Base-by-base conservation (phyloP, 208 protist species). In the Strigomonas oncopelti region DNA sequence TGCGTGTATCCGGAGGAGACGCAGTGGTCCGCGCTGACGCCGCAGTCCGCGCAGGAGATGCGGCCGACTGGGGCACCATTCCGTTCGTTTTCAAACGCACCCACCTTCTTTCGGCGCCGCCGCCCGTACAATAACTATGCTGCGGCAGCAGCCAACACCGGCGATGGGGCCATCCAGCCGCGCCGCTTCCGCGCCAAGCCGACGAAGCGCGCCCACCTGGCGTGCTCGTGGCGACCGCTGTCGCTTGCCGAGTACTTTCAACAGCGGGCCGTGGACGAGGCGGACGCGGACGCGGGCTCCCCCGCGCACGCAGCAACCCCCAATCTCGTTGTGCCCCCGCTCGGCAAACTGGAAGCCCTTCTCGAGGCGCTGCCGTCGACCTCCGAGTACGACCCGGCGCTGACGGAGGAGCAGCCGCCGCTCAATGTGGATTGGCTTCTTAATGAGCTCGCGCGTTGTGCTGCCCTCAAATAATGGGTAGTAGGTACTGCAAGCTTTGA, bases 351-450 rank as follows among this genome's bases (percentile, higher is more conserved):
- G 24, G 78, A 84, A 34, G 57, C 52, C 11, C 65, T 84, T 24
- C 77, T 84, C 51, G 58, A 27, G 16, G 51, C 55, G 58, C 61
- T 84, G 61, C 78, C 78, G 2, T 72, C 74, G 7, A 24, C 74
- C 51, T 63, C 65, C 42, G 66, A 84, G 65, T 84, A 84, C 65
- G 67, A 77, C 38, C 78, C 71, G 5, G 69, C 69, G n/a, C 60
- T 66, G 5, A 55, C 70, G 36, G 71, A 74, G n/a, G 67, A 54
- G 11, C 4, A 51, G 36, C 38, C 4, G n/a, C 54, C 68, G 1
- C 46, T 69, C 24, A 76, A 69, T 24, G 74, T 72, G 11, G 72
- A 85, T 28, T 85, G 80, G 80, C 67, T 85, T 14, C 46, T 85
- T 25, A 20, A 28, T 7, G 48, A 69, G 11, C 70, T 85, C 34